Evolutionary conservation across 768 basidiomycete genomes (phyloP), one percentile per base, ranked within the genome.

Genomic region (Guyanaporus albipodus): DNA sequence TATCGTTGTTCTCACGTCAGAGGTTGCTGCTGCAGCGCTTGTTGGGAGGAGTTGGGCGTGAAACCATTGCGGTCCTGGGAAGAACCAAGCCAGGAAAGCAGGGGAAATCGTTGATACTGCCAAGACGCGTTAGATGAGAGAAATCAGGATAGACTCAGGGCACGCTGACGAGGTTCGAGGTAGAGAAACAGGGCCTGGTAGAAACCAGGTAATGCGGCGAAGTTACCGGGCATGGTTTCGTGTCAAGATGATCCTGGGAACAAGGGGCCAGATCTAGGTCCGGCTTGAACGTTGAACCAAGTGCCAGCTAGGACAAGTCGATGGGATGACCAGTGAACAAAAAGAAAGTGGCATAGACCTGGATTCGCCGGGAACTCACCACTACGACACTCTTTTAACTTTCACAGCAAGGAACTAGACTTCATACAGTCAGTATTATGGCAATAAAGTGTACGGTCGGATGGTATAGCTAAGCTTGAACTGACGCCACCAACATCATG

Each of bases 11-110:
- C 80, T 71, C 29, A 71, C 59, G 38, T 83, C 78, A 39, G 79
- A 57, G 6, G 61, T 36, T 15, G 38, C 53, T 0, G 61, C 46
- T 0, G 62, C 47, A n/a, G 55, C 46, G 11, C 26, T 8, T 8
- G 68, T 69, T 2, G 84, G 85, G 35, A 85, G 74, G 44, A 87
- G 77, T 51, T 82, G 72, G 55, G 78, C 71, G 57, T 82, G 77
- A 54, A 85, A 87, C 82, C 85, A 85, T 14, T 69, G 66, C 19
- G 83, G 70, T 12, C 85, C 83, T 8, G 82, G 82, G 48, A 67
- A 74, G 36, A 74, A 54, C 76, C 79, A 82, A 21, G 75, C 72
- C 52, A 80, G 8, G 23, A 46, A 35, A 27, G 73, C 72, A 14
- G 79, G 75, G 5, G 71, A 57, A n/a, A 77, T 61, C 10, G 76